These are phyloP conservation scores for Euphorbia tirucalli DNA, from an alignment of 345 rosid species.

Conservation along the genomic window DNA sequence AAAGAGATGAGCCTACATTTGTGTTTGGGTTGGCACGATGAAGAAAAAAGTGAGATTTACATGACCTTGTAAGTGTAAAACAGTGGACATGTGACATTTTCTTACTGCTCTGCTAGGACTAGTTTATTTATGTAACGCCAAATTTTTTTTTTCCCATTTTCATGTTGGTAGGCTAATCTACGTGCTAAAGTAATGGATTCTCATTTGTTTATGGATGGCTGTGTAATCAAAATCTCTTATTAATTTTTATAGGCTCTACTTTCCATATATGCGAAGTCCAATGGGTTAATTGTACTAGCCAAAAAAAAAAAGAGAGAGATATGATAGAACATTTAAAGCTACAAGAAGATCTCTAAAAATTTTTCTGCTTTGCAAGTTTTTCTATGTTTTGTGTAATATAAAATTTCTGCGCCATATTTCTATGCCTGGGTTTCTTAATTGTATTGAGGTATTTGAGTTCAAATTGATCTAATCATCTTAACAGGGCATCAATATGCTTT, in stretches of 20 bases:
- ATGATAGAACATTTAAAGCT: neutral
- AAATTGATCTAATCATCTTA: constrained; percentile 14
- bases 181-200: neutral
- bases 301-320: neutral
- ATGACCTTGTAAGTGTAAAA: neutral
- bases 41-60: neutral
- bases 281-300: neutral
- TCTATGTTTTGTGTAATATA: neutral
- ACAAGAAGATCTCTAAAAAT: neutral
- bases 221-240: neutral
- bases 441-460: constrained; percentile 2
- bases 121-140: neutral
- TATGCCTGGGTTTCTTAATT: neutral
- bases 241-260: neutral
- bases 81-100: neutral
- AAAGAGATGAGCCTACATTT: neutral
- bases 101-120: neutral
- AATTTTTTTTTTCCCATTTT: neutral
- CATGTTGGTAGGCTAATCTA: neutral
- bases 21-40: neutral
- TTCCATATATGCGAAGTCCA: neutral
- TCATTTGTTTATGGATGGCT: neutral
- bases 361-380: neutral
- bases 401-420: neutral
- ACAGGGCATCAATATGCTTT: constrained; percentile 77